Evolutionary conservation across 1,284 basidiomycete species (phyloP).

Genomic region (Leccinum subspadiceum): DNA sequence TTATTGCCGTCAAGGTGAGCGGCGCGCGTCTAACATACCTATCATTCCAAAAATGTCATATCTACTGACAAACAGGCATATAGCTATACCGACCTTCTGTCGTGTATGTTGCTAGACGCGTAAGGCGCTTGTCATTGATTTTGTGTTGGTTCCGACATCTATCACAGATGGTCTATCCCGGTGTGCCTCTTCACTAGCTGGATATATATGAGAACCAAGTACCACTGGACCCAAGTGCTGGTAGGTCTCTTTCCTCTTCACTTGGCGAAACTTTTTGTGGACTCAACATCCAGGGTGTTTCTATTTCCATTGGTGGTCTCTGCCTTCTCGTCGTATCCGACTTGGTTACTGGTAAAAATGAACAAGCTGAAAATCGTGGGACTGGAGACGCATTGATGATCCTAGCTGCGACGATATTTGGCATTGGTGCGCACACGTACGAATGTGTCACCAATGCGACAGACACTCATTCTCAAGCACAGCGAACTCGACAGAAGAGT

Average conservation of each 20-base stretch:
- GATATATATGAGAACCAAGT: conserved; percentile 75
- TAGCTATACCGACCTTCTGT: conserved; percentile 80
- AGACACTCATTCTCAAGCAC: conserved; percentile 2
- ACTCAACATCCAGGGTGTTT: conserved; percentile 51
- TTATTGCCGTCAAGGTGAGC: conserved; percentile 72
- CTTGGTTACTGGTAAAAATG: conserved; percentile 65
- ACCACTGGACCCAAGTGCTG: conserved; percentile 79
- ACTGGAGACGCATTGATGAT: conserved; percentile 85
- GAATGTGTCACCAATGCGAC: background rate
- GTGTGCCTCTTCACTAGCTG: conserved; percentile 78
- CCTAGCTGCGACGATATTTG: conserved; percentile 79
- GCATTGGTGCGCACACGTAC: conserved; percentile 59
- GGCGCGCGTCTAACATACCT: background rate
- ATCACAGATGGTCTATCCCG: conserved; percentile 75
- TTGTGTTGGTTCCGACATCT: conserved; percentile 5
- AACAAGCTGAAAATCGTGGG: conserved; percentile 55
- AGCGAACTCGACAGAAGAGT: conserved; percentile 86
- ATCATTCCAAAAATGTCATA: background rate
- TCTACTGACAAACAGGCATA: conserved; percentile 53
- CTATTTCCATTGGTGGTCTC: conserved; percentile 70
- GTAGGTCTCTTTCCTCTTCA: conserved; percentile 35
- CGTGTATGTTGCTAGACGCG: conserved; percentile 86
- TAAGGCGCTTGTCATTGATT: conserved; percentile 35
- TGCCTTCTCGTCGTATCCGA: conserved; percentile 76
- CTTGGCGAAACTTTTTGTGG: background rate